A percentile compares a stretch with the other conserved stretches of the same genome.
These are phyloP conservation scores for Trapa incisa DNA, from an alignment of 345 rosid species.

Conservation along the genomic window DNA sequence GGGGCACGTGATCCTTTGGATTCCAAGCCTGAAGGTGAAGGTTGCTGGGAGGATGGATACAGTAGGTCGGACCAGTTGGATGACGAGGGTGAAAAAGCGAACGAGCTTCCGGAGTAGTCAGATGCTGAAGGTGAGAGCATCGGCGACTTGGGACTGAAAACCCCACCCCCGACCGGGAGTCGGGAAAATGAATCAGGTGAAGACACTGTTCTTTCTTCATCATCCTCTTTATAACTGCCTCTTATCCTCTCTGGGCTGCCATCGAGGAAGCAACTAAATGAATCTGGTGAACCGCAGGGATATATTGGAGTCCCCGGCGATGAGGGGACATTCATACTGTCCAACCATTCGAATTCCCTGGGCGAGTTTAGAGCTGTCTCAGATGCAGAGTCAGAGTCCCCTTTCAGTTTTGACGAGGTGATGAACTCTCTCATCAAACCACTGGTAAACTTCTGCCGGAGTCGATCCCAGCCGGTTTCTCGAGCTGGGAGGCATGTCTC, in stretches of 20 bases:
- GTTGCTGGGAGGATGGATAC: conserved; percentile 44
- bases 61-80: conserved; percentile 63
- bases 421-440: conserved; percentile 46
- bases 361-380: conserved; percentile 20
- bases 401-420: conserved; percentile 26
- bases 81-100: conserved; percentile 56
- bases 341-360: conserved; percentile 12
- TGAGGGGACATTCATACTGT: conserved; percentile 9
- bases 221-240: conserved; percentile 17
- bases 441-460: conserved; percentile 46
- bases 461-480: conserved; percentile 53
- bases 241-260: conserved; percentile 17
- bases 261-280: conserved; percentile 22
- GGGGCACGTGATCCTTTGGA: conserved; percentile 17
- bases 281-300: conserved; percentile 39
- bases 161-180: conserved; percentile 26
- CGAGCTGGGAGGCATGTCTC: conserved; percentile 63
- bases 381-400: background rate
- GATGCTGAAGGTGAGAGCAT: conserved; percentile 56
- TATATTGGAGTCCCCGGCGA: conserved; percentile 19
- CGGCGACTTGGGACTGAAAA: conserved; percentile 41
- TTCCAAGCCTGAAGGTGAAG: conserved; percentile 51
- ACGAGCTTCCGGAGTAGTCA: conserved; percentile 55
- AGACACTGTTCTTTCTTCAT: conserved; percentile 13
- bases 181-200: conserved; percentile 34